Evolutionary conservation across 2,329 filamentous ascomycete species (phyloP), one percentile per base, ranked within the genome.

Genomic region (Alternaria tenuissima): DNA sequence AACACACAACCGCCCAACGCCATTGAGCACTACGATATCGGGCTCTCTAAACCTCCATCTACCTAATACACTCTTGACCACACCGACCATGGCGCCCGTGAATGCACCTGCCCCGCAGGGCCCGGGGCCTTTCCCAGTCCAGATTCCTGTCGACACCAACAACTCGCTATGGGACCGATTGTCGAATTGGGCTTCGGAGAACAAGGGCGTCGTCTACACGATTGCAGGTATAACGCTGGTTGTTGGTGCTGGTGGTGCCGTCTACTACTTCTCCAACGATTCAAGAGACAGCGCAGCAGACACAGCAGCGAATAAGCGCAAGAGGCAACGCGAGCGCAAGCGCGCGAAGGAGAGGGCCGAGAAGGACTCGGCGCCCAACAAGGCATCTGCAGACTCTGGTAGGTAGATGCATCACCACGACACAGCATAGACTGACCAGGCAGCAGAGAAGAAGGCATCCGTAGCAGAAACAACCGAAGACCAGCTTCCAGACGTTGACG

Each of bases 201-300:
- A 99, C 83, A 98, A 97, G 84, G 91, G 92, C 48, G 87, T 94
- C 55, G 94, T 96, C 65, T 99, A 97, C 81, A 97, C 95, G 69
- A 92, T 98, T 81, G 95, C 94, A 57, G 95, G 95, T 74, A 91
- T 97, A 61, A 94, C 94, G 55, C 87, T 97, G 48, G 93, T 97
- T 43, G 91, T 96, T 57, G 95, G 93, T 14, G 92, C 92, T 63
- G 94, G 94, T 34, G 94, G 95, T 70, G 92, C 92, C 43, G 90
- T 96, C 76, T 99, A 98, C 84, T 98, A 97, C 80, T 84, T 97
- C 69, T 66, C 66, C 82, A 69, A 84, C 55, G 68, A 91, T 72
- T 81, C 83, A 38, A 81, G 77, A 65, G 71, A 81, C 53, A 71
- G 76, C 49, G 70, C 77, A 49, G 60, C 70, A 49, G 68, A 78